Conservation (phyloP, 345 rosid genomes). For the Eucalyptus lansdowneana region DNA sequence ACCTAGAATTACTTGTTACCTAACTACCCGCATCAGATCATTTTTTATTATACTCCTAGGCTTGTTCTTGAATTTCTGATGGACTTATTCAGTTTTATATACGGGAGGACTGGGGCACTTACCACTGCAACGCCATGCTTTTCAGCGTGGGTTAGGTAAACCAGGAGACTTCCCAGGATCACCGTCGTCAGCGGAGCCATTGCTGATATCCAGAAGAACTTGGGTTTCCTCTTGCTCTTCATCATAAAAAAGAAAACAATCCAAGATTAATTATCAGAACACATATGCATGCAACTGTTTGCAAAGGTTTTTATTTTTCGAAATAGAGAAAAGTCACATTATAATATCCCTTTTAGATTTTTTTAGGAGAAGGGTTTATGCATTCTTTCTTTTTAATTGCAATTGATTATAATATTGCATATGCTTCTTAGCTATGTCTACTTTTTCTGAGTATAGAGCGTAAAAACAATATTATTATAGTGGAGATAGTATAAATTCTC, state of each 20-base stretch:
- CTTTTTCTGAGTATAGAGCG: neutral
- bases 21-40: neutral
- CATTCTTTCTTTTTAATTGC: neutral
- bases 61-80: neutral
- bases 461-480: neutral
- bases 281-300: neutral
- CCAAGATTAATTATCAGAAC: neutral
- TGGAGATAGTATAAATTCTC: neutral
- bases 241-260: neutral
- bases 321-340: neutral
- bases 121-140: slow-evolving; percentile 78
- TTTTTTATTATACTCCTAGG: neutral
- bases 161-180: slow-evolving; percentile 64
- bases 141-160: slow-evolving; percentile 65
- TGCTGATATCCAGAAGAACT: slow-evolving; percentile 82
- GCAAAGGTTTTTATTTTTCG: neutral
- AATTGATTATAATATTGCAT: neutral
- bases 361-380: neutral
- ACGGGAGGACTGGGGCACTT: neutral
- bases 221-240: slow-evolving; percentile 77
- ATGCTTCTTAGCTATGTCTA: neutral
- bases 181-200: slow-evolving; percentile 84
- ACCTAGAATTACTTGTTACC: neutral
- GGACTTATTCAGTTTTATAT: neutral
- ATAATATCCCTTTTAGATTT: neutral